Conservation (phyloP, 2,329 filamentous ascomycete species). For the Lasiodiplodia sp. region DNA sequence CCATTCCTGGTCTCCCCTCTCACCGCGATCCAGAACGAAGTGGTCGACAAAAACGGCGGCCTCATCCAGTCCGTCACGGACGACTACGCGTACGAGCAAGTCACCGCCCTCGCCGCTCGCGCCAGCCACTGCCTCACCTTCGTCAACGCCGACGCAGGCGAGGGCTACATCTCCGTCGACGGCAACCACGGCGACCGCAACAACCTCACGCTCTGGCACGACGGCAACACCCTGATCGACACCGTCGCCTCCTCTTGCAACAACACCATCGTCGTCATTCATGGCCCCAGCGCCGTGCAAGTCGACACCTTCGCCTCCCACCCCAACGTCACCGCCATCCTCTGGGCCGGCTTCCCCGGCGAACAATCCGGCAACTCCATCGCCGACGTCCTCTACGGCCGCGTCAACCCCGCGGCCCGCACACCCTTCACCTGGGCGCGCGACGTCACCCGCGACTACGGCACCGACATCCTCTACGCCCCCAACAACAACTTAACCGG, state of each 20-base stretch:
- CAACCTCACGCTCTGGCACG: slow-evolving; percentile 88
- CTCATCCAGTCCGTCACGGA: slow-evolving; percentile 66
- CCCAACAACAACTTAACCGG: slow-evolving; percentile 69
- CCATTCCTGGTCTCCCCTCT: slow-evolving; percentile 71
- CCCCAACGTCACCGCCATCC: slow-evolving; percentile 81
- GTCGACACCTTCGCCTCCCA: slow-evolving; percentile 76
- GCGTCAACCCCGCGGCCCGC: slow-evolving; percentile 77
- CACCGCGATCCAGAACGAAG: slow-evolving; percentile 71
- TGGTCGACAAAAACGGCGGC: slow-evolving; percentile 67
- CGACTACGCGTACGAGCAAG: slow-evolving; percentile 62
- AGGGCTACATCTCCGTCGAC: slow-evolving; percentile 84
- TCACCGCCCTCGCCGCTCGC: slow-evolving; percentile 59
- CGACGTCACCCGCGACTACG: slow-evolving; percentile 70
- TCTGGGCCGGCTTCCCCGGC: slow-evolving; percentile 83
- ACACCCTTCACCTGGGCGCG: slow-evolving; percentile 80
- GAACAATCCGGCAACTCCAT: slow-evolving; percentile 84
- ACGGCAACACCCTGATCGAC: slow-evolving; percentile 80
- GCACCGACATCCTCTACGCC: slow-evolving; percentile 69
- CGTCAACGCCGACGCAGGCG: slow-evolving; percentile 84
- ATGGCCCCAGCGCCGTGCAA: slow-evolving; percentile 81
- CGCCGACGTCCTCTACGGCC: slow-evolving; percentile 83
- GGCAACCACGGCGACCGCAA: slow-evolving; percentile 88
- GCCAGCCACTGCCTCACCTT: slow-evolving; percentile 77
- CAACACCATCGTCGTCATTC: slow-evolving; percentile 92
- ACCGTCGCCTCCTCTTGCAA: slow-evolving; percentile 78